Conservation (phyloP, 306 rosid species). For the Vicia villosa region DNA sequence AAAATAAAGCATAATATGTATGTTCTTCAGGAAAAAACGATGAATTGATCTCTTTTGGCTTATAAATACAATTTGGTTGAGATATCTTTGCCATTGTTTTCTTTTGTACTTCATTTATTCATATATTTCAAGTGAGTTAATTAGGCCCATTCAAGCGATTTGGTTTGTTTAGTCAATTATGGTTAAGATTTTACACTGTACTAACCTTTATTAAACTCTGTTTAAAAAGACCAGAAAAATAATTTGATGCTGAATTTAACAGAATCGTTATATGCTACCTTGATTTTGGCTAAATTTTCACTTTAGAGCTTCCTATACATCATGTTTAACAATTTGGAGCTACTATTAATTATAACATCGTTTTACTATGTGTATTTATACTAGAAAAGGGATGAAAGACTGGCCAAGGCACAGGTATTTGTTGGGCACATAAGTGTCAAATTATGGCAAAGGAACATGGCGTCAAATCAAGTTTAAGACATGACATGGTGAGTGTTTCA, state of each 20-base stretch:
- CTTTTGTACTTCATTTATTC: background rate
- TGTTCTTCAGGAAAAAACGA: background rate
- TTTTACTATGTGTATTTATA: background rate
- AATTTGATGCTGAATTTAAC: background rate
- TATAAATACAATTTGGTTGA: background rate
- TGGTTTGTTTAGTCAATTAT: background rate
- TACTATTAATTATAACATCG: background rate
- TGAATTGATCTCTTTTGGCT: background rate
- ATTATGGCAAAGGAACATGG: slow-evolving; percentile 18
- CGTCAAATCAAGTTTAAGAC: background rate
- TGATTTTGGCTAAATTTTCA: background rate
- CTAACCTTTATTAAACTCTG: background rate
- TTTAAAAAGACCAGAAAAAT: background rate
- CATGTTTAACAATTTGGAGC: background rate
- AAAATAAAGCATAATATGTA: background rate
- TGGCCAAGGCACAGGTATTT: slow-evolving; percentile 13
- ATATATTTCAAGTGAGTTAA: background rate
- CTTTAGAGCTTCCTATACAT: background rate
- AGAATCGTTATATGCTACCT: background rate
- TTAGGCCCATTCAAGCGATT: background rate
- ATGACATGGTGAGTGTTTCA: slow-evolving; percentile 3
- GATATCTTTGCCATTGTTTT: background rate
- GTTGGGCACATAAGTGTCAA: slow-evolving; percentile 22
- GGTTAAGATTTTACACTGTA: background rate
- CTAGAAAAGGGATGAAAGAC: background rate